Evolutionary conservation across 2,329 filamentous ascomycete species (phyloP).

Genomic region (Sarocladium strictum): DNA sequence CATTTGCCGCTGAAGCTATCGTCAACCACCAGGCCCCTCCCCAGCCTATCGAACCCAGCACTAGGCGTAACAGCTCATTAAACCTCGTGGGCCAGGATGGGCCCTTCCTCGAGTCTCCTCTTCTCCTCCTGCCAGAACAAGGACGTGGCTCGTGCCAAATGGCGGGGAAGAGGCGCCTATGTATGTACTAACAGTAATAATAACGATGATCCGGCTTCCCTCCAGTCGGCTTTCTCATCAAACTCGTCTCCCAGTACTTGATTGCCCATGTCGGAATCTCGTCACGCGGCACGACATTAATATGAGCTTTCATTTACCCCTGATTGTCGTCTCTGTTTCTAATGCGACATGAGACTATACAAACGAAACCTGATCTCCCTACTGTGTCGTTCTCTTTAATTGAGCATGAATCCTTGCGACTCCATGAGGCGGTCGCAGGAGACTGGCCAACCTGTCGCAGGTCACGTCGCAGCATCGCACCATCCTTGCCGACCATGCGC

Average conservation of each 20-base stretch:
- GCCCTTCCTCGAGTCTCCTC: neutral
- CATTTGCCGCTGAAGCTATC: neutral
- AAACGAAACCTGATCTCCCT: slow-evolving; percentile 3
- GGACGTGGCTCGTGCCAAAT: slow-evolving; percentile 5
- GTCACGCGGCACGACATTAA: neutral
- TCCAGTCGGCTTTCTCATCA: slow-evolving; percentile 7
- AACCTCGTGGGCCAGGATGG: slow-evolving; percentile 3
- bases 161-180: neutral
- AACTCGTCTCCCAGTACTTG: neutral
- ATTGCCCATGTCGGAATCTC: neutral
- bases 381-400: neutral
- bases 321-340: neutral
- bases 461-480: slow-evolving; percentile 7
- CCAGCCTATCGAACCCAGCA: neutral
- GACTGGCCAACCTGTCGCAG: slow-evolving; percentile 4
- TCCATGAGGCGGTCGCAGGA: neutral
- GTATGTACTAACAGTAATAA: neutral
- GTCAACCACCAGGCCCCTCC: neutral
- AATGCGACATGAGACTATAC: neutral
- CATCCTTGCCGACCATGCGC: neutral
- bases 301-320: neutral
- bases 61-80: slow-evolving; percentile 5
- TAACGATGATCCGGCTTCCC: neutral
- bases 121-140: neutral
- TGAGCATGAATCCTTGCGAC: neutral